Percentiles rank a stretch among this genome's conserved stretches.
Conservation (phyloP, 305 asterid genomes). For the Fraxinus greggii region DNA sequence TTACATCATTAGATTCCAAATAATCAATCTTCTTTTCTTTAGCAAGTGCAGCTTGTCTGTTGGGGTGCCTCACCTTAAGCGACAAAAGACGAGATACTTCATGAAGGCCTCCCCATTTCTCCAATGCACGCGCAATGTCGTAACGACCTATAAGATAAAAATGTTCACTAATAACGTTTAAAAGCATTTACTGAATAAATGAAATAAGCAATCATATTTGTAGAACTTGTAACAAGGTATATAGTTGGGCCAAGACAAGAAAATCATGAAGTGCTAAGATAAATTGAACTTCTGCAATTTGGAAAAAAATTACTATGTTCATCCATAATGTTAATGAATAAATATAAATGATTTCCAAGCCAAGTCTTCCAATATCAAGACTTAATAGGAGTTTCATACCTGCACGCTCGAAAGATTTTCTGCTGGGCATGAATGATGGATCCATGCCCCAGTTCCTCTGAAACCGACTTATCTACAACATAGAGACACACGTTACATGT, state of each 20-base stretch:
- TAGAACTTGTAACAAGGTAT: neutral
- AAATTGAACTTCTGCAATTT: neutral
- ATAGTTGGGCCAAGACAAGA: neutral
- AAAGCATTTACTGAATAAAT: neutral
- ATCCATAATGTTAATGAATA: neutral
- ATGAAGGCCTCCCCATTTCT: constrained; percentile 97
- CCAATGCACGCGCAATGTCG: constrained; percentile 87
- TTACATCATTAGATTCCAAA: constrained; percentile 27
- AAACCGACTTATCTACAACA: constrained; percentile 65
- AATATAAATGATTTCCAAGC: neutral
- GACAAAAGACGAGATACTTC: constrained; percentile 87
- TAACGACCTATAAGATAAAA: constrained; percentile 54
- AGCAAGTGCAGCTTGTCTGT: constrained; percentile 50
- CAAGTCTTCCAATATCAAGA: neutral
- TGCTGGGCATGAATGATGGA: constrained; percentile 85
- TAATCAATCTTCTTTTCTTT: constrained; percentile 57
- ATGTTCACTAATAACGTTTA: neutral
- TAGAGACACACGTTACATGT: neutral
- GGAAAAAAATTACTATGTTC: neutral
- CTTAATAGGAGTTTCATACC: constrained; percentile 34
- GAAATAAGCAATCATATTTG: neutral
- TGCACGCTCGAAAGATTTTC: constrained; percentile 92
- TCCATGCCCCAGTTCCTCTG: constrained; percentile 97
- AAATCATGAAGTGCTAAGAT: neutral
- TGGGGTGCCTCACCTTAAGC: constrained; percentile 78